Percentiles rank a stretch among this genome's conserved stretches.
Conservation (phyloP, 2,329 filamentous ascomycete species). For the Cladophialophora exuberans region DNA sequence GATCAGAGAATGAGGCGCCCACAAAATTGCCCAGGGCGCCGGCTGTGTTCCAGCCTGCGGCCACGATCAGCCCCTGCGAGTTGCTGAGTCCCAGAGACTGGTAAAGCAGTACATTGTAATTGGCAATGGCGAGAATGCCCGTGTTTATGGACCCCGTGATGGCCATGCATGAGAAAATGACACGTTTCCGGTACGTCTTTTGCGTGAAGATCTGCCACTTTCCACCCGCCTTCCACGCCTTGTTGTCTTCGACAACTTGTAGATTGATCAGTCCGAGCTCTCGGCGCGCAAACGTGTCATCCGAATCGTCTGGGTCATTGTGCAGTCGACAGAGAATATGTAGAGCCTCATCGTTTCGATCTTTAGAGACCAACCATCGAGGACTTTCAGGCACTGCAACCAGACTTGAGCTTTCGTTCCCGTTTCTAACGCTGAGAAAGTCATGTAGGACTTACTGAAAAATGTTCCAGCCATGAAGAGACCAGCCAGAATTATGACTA, state of each 20-base stretch:
- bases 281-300: background rate
- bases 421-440: too few species aligned
- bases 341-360: conserved; percentile 12
- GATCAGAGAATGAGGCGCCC: conserved; percentile 10
- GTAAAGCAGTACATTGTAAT: background rate
- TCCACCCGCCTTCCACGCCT: background rate
- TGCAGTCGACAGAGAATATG: conserved; percentile 8
- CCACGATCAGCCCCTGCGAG: conserved; percentile 3
- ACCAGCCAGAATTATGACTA: conserved; percentile 6
- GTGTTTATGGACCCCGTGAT: conserved; percentile 32
- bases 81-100: background rate
- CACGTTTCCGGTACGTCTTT: background rate
- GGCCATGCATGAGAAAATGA: background rate
- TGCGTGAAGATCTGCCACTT: background rate
- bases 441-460: conserved; percentile 15
- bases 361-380: conserved; percentile 10
- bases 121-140: background rate
- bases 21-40: conserved; percentile 18
- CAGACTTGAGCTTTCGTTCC: too few species aligned
- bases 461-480: conserved; percentile 14
- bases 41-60: conserved; percentile 15
- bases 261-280: background rate
- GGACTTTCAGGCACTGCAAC: conserved; percentile 16
- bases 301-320: conserved; percentile 8
- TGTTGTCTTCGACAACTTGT: background rate